Evolutionary conservation across 2,329 filamentous ascomycete genomes (phyloP).

Genomic region (Colletotrichum cuscutae): DNA sequence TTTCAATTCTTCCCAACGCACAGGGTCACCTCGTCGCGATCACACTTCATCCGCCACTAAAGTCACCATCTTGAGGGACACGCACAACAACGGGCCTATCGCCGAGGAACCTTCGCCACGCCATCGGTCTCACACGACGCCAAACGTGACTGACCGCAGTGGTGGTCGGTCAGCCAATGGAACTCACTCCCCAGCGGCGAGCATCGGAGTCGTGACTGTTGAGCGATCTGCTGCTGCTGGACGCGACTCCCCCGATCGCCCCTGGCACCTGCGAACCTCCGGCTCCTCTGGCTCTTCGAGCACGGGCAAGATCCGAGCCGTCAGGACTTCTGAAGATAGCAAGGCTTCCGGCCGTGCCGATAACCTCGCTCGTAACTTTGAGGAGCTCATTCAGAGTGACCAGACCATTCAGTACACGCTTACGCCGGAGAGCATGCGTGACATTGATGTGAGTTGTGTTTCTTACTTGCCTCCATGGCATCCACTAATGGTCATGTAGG

Average conservation of each 20-base stretch:
- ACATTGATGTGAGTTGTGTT: constrained; percentile 54
- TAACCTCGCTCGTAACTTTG: constrained; percentile 75
- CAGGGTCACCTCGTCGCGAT: constrained; percentile 37
- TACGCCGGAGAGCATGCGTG: constrained; percentile 82
- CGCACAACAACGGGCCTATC: constrained; percentile 43
- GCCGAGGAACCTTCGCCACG: constrained; percentile 48
- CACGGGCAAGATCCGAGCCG: constrained; percentile 61
- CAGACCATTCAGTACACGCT: constrained; percentile 86
- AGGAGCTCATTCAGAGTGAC: constrained; percentile 83
- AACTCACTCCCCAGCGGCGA: constrained; percentile 37
- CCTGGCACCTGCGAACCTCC: constrained; percentile 56
- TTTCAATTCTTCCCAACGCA: constrained; percentile 34
- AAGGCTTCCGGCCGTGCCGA: constrained; percentile 56
- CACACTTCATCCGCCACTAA: constrained; percentile 44
- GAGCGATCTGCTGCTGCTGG: constrained; percentile 43
- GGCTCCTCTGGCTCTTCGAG: constrained; percentile 63
- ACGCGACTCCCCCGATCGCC: constrained; percentile 31
- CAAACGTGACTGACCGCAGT: constrained; percentile 37
- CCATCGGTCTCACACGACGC: constrained; percentile 37
- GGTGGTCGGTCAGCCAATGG: constrained; percentile 22
- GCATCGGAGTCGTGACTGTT: constrained; percentile 51
- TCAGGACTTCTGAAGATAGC: constrained; percentile 69
- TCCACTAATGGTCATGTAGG: constrained; percentile 43
- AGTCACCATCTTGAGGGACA: constrained; percentile 46
- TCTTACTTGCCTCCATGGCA: neutral